Base-by-base conservation (phyloP, 176 grass and related monocot genomes). In the Hsuehochloa calcarea region DNA sequence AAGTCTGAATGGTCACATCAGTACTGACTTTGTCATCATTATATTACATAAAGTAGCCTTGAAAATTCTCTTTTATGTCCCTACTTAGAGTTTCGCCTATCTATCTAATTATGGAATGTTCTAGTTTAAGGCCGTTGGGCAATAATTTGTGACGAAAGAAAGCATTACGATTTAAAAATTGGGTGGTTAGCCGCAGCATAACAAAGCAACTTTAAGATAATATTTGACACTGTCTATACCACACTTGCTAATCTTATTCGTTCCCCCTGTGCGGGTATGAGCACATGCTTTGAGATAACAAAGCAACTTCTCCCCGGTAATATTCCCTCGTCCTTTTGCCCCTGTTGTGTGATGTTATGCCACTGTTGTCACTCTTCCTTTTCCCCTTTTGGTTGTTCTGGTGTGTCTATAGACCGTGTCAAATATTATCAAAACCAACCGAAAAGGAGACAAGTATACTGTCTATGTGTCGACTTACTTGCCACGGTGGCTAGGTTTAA, bases 81-180 rank as follows among this genome's bases (percentile, higher is more conserved):
- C 25, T 84, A 68, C 9, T 56, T 88, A 14, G 29, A 27, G 72
- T 75, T 55, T 31, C 22, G 2, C 41, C 13, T 35, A 29, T 20
- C 16, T 59, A 54, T 44, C 15, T 66, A 77, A 40, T 65, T 65
- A 58, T 31, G 67, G 72, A 71, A 79, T 22, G 55, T 8, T 13
- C 35, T 72, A 43, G 46, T 86, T 75, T 85, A 68, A 35, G 56
- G 10, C 44, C 10, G 10, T 47, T 46, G 35, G 14, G 26, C 12
- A 78, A 84, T 85, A 77, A 64, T 77, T 19, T 69, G 2, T 20
- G 37, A 71, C 45, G 10, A 77, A 77, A 67, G 10, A 64, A 82
- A 44, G 20, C 5, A 14, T 14, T 75, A 35, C 3, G 67, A 41
- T 59, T 50, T 19, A 80, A 43, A 14, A 34, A 20, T 35, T 39